Evolutionary conservation across 768 basidiomycete genomes (phyloP).

Genomic region (Tubosaeta sp.): DNA sequence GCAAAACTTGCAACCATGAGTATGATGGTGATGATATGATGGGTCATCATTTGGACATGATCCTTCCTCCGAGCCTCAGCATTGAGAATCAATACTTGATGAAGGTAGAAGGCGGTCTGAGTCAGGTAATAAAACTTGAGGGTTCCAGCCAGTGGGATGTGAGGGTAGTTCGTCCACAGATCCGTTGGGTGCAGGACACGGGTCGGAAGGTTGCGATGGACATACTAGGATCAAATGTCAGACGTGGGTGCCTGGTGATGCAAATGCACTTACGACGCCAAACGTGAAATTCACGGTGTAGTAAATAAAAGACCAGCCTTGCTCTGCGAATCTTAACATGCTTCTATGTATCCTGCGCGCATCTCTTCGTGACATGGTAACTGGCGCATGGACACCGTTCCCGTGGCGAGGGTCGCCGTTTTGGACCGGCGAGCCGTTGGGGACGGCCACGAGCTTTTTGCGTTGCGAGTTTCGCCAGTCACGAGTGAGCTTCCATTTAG

Average conservation of each 20-base stretch:
- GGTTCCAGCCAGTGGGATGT: slow-evolving; percentile 70
- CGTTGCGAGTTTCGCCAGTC: slow-evolving; percentile 37
- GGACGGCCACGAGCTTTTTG: slow-evolving; percentile 12
- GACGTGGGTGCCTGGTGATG: slow-evolving; percentile 2
- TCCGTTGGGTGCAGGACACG: slow-evolving; percentile 55
- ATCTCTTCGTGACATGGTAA: slow-evolving; percentile 40
- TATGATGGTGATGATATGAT: slow-evolving; percentile 85
- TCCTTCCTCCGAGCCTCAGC: slow-evolving; percentile 91
- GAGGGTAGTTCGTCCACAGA: slow-evolving; percentile 81
- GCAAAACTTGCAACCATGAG: slow-evolving; percentile 78
- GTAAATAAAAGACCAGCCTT: slow-evolving; percentile 87
- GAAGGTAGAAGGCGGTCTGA: slow-evolving; percentile 85
- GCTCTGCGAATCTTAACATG: slow-evolving; percentile 88
- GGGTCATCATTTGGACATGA: slow-evolving; percentile 93
- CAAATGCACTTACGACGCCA: slow-evolving; percentile 68
- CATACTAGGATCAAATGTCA: slow-evolving; percentile 52
- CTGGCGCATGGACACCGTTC: slow-evolving; percentile 19
- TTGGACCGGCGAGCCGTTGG: slow-evolving; percentile 16
- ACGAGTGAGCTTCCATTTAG: slow-evolving; percentile 65
- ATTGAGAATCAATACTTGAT: slow-evolving; percentile 89
- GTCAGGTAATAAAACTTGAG: slow-evolving; percentile 88
- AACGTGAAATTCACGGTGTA: slow-evolving; percentile 70
- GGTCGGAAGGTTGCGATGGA: slow-evolving; percentile 71
- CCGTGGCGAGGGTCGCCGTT: slow-evolving; percentile 31
- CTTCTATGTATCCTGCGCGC: slow-evolving; percentile 61